Evolutionary conservation across 257 asterid genomes (phyloP).

Genomic region (Solanum appendiculatum): DNA sequence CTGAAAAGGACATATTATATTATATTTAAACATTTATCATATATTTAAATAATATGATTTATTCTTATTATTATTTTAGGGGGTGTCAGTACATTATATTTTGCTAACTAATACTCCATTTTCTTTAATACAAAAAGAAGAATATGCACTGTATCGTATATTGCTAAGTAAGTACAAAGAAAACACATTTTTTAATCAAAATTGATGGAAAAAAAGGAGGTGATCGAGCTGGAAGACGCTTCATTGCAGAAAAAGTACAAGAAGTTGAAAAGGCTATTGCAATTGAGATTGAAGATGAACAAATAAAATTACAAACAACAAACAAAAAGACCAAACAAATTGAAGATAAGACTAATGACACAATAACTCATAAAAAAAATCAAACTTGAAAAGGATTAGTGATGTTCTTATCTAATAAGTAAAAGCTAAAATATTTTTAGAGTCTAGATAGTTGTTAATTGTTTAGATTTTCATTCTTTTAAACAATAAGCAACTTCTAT

Average conservation of each 20-base stretch:
- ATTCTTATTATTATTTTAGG: too few relatives aligned
- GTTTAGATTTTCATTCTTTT: too few relatives aligned
- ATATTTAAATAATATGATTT: too few relatives aligned
- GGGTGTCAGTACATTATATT: not conserved
- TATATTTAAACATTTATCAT: too few relatives aligned
- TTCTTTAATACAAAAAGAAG: not conserved
- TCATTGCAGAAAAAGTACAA: not conserved
- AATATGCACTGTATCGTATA: not conserved
- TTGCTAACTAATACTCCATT: not conserved
- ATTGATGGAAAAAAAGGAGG: not conserved
- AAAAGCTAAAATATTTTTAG: too few relatives aligned
- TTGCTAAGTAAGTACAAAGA: not conserved
- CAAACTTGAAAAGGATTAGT: too few relatives aligned
- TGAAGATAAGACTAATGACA: too few relatives aligned
- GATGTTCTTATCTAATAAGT: too few relatives aligned
- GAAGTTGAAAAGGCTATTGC: not conserved
- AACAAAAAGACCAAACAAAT: not conserved
- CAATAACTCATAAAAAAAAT: too few relatives aligned
- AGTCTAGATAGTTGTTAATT: too few relatives aligned
- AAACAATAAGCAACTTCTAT: not conserved
- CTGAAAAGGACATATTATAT: too few relatives aligned
- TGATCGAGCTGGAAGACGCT: not conserved
- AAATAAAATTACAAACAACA: not conserved
- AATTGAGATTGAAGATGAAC: not conserved
- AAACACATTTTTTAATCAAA: not conserved